A percentile compares a stretch with the other conserved stretches of the same genome.
phyloP scores from a whole-genome alignment of 208 protist genomes.

The Leptomonas pyrrhocoris region DNA sequence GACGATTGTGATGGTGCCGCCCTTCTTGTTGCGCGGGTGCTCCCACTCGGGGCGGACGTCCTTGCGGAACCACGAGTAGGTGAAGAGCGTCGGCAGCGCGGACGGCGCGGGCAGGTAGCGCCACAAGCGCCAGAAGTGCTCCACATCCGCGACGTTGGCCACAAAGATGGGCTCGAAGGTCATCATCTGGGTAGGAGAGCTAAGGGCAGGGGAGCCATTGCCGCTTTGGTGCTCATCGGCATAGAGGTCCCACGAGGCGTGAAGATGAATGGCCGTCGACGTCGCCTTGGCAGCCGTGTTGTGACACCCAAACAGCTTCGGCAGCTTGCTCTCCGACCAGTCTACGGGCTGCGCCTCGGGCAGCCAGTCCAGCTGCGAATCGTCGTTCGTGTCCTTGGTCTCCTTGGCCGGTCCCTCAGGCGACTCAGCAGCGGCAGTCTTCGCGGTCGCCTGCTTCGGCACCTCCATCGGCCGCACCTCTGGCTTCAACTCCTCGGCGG shows the following conservation, averaged over 20 bases:
- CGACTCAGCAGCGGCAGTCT: conserved; percentile 4
- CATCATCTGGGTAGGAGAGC: conserved; percentile 21
- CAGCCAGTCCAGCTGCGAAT: conserved; percentile 40
- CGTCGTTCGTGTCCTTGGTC: conserved; percentile 17
- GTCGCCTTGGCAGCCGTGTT: conserved; percentile 62
- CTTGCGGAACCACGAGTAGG: conserved; percentile 88
- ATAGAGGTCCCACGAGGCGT: conserved; percentile 80
- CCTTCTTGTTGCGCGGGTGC: conserved; percentile 83
- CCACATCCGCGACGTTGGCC: conserved; percentile 70
- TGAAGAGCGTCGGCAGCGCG: conserved; percentile 61
- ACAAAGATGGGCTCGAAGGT: conserved; percentile 76
- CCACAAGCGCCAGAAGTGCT: conserved; percentile 86
- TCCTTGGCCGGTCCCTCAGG: conserved; percentile 19
- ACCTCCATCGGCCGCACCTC: conserved; percentile 11
- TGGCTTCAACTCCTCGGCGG: not conserved
- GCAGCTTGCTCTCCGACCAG: conserved; percentile 58
- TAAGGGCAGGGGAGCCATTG: conserved; percentile 22
- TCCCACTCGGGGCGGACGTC: conserved; percentile 88
- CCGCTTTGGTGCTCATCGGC: conserved; percentile 71
- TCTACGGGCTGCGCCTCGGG: conserved; percentile 42
- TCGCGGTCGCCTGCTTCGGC: conserved; percentile 5
- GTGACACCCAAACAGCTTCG: conserved; percentile 60
- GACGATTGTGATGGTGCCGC: conserved; percentile 80
- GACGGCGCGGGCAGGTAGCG: conserved; percentile 72
- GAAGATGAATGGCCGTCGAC: conserved; percentile 54